Base-by-base conservation (phyloP, 2,329 filamentous ascomycete genomes). In the Dendryphion nanum region DNA sequence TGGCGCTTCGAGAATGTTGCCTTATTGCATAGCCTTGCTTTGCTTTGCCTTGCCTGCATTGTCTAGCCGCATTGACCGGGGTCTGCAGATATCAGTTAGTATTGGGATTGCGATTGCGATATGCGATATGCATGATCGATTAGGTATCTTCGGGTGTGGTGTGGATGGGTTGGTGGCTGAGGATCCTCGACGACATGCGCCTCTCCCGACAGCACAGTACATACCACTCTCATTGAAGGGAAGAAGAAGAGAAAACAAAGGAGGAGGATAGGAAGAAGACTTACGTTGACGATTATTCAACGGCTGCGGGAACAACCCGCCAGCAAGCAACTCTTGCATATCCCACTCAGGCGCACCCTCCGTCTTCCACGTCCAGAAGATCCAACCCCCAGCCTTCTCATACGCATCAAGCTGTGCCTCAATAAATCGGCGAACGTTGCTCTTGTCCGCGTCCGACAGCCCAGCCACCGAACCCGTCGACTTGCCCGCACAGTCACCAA, bases 361-460 rank as follows among this genome's bases (percentile, higher is more conserved):
- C 1, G 69, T 74, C 63, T 73, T 73, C 71, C 71, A 74, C 4
- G 66, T 71, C 72, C 72, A 74, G 55, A 72, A 74, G 48, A 74
- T 70, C 71, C 71, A 75, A 2, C 71, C 71, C 2, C 47, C 59
- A 4, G 68, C 69, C 60, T 70, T 70, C 57, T 75, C 72, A 38
- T 63, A 74, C 1, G 66, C 71, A 24, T 69, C 65, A 3, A 75
- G 64, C 48, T 74, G 71, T 6, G 71, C 70, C 46, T 69, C 64
- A 48, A 74, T 72, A 50, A 68, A 74, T 19, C 58, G 56, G 15
- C 63, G 55, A 37, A 73, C 64, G 54, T 73, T 69, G 37, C 53
- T 49, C 53, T 69, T 67, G 53, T 74, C 68, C 14, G 55, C 67
- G 5, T 52, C 43, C 13, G 66, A 65, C 28, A 75, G 52, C 3